Conservation (phyloP, 163 green algal genomes). For the Scenedesmus sp. region DNA sequence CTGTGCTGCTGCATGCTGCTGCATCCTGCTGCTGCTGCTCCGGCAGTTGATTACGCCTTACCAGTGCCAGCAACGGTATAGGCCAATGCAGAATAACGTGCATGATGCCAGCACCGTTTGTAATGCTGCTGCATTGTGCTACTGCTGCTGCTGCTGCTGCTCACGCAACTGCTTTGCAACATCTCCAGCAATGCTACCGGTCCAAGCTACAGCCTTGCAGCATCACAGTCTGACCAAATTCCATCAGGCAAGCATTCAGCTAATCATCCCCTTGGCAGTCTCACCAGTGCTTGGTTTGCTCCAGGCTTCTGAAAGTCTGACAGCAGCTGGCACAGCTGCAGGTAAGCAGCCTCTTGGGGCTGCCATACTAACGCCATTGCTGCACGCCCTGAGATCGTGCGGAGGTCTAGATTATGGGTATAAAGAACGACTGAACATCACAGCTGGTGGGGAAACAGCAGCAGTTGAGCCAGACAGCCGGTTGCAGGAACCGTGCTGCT, state of each 20-base stretch:
- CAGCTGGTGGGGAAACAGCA: background rate
- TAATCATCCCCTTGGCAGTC: background rate
- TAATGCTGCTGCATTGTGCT: too few relatives aligned
- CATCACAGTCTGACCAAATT: too few relatives aligned
- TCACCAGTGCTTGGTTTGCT: constrained; percentile 83
- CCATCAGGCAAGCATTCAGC: too few relatives aligned
- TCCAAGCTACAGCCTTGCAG: background rate
- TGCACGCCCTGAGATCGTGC: background rate
- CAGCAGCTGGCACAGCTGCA: constrained; percentile 83
- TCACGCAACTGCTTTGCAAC: too few relatives aligned
- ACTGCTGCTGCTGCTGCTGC: too few relatives aligned
- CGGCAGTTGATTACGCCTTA: too few relatives aligned
- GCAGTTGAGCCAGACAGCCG: background rate
- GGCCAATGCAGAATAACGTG: too few relatives aligned
- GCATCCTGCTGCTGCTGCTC: too few relatives aligned
- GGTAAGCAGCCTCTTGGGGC: constrained; percentile 72
- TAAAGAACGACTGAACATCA: background rate
- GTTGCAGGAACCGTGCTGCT: background rate
- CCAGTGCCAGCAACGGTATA: too few relatives aligned
- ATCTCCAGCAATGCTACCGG: background rate
- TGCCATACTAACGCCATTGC: constrained; percentile 64
- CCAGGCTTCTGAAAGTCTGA: constrained; percentile 82
- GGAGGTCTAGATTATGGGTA: background rate
- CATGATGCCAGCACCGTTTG: too few relatives aligned
- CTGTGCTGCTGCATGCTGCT: too few relatives aligned